Base-by-base conservation (phyloP, 768 basidiomycete genomes). In the Pholiota conissans region DNA sequence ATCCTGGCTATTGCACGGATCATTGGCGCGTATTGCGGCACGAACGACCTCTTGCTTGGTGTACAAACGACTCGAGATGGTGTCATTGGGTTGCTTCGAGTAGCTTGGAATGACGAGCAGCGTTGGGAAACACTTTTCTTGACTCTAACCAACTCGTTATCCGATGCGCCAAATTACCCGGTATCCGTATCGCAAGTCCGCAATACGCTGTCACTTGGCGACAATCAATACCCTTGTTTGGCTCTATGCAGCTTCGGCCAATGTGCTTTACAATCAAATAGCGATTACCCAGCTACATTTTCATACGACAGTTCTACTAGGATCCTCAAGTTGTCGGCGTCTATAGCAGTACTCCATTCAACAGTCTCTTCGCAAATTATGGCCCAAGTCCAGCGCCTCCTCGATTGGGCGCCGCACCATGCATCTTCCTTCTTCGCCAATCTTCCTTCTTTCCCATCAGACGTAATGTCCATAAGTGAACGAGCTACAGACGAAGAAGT, bases 41-140 rank as follows among this genome's bases (percentile, higher is more conserved):
- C 61, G 20, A 59, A 64, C 10, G 73, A 74, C 53, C 48, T 74
- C 26, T 59, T 74, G 0, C 55, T 74, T 20, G 70, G 67, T n/a
- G 46, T 67, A n/a, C 58, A 62, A 46, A 22, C 51, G 6, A 34
- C 24, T 13, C 49, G 56, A 20, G 61, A 63, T 22, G 16, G 42
- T 7, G 40, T 42, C 5, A 40, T 37, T 26, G 46, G 39, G 9
- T 61, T 66, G 42, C 56, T 72, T 26, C 62, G 72, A 9, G 59
- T 71, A 6, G 24, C 53, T 22, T 74, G 73, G 72, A 45, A 57
- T 22, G 62, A 65, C 7, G 60, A 50, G 0, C 56, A 67, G 18
- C 63, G 59, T 13, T 71, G 70, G 68, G 54, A 57, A 18, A 61
- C 67, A 27, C 52, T 68, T 22, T 56, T 63, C 14, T 5, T 47